A percentile compares a stretch with the other conserved stretches of the same genome.
Evolutionary conservation across 2,329 filamentous ascomycete species (phyloP).

Genomic region (Monosporascus sp.): DNA sequence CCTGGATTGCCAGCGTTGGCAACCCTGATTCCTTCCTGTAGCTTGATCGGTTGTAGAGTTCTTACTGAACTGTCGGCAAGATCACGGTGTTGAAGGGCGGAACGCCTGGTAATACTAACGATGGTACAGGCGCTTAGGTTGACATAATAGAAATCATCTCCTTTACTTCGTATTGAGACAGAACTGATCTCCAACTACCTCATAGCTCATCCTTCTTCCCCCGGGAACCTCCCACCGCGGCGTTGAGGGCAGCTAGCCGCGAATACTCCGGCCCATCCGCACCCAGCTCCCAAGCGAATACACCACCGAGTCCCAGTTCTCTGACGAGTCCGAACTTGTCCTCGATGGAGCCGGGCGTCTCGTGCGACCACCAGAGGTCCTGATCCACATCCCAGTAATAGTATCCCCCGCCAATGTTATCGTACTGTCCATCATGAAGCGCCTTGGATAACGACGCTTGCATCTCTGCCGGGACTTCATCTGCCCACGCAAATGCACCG

Average conservation of each 20-base stretch:
- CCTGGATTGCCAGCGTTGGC: no score
- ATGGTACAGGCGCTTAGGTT: no score
- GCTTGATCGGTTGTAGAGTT: no score
- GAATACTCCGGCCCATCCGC: slow-evolving; percentile 25
- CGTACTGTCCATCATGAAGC: slow-evolving; percentile 18
- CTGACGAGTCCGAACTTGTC: slow-evolving; percentile 25
- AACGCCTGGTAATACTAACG: no score
- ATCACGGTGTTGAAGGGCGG: no score
- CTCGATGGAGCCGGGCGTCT: slow-evolving; percentile 21
- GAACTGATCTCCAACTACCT: not conserved
- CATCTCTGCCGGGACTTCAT: slow-evolving; percentile 21
- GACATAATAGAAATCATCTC: no score
- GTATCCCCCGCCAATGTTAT: slow-evolving; percentile 24
- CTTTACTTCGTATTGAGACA: no score
- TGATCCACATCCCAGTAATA: slow-evolving; percentile 25
- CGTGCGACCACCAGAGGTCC: slow-evolving; percentile 29
- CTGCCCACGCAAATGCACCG: slow-evolving; percentile 26
- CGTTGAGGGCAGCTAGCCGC: slow-evolving; percentile 21
- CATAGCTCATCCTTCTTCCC: slow-evolving; percentile 21
- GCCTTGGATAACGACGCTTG: slow-evolving; percentile 21
- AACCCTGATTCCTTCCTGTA: no score
- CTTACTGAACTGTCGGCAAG: no score
- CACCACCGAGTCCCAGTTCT: slow-evolving; percentile 23
- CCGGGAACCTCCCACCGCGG: slow-evolving; percentile 10
- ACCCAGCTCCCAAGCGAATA: slow-evolving; percentile 29